Evolutionary conservation across 2,329 filamentous ascomycete genomes (phyloP).

Genomic region (Aspergillus aculeatinus): DNA sequence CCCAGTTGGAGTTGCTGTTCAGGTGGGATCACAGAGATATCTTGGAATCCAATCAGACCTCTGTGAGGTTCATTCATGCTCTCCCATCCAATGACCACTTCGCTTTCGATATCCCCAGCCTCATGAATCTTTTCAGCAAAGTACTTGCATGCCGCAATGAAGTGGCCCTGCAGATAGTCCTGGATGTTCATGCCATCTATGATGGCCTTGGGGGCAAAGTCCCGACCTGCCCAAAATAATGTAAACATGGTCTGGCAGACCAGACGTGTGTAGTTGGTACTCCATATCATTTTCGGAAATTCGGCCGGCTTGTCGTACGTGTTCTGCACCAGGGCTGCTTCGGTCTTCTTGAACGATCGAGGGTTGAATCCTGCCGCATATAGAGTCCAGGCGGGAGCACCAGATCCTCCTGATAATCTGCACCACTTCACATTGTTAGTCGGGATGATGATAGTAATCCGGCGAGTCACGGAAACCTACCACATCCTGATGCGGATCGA

Average conservation of each 20-base stretch:
- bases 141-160: conserved; percentile 74
- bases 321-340: conserved; percentile 93
- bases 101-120: conserved; percentile 81
- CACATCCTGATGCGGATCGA: conserved; percentile 98
- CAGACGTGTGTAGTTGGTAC: conserved; percentile 89
- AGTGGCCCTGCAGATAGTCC: conserved; percentile 88
- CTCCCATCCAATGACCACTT: conserved; percentile 92
- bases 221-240: conserved; percentile 83
- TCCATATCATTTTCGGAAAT: conserved; percentile 99
- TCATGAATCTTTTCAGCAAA: conserved; percentile 83
- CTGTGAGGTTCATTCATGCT: conserved; percentile 93
- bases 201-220: conserved; percentile 94
- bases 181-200: conserved; percentile 95
- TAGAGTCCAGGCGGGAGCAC: conserved; percentile 95
- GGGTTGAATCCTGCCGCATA: conserved; percentile 93
- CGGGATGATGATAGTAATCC: conserved; percentile 11
- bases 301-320: conserved; percentile 79
- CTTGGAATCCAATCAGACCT: conserved; percentile 78
- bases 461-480: conserved; percentile 51
- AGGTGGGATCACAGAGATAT: conserved; percentile 76
- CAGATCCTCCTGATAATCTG: conserved; percentile 87
- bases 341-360: conserved; percentile 76
- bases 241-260: conserved; percentile 91
- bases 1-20: conserved; percentile 92
- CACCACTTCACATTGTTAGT: conserved; percentile 68